Conservation (phyloP, 2,329 filamentous ascomycete genomes). For the Chaetomium olivaceum region DNA sequence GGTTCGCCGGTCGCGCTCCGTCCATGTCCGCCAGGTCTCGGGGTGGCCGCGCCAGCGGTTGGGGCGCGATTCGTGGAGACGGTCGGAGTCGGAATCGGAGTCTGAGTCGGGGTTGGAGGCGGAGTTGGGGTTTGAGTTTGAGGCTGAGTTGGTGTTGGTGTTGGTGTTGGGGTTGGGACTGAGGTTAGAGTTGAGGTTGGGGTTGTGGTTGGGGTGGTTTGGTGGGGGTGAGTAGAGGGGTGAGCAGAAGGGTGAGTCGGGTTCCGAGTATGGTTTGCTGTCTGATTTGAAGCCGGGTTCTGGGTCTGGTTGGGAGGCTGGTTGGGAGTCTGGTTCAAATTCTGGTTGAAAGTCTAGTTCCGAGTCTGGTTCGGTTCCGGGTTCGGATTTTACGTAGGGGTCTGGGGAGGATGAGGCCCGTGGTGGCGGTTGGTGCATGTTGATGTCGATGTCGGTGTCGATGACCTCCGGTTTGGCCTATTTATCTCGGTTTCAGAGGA, state of each 20-base stretch:
- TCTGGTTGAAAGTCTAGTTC: no score
- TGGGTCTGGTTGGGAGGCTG: not conserved
- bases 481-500: not conserved
- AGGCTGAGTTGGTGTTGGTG: not conserved
- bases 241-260: no score
- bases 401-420: not conserved
- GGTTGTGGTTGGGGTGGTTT: not conserved
- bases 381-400: not conserved
- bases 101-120: not conserved
- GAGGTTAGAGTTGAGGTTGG: not conserved
- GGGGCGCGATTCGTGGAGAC: constrained; percentile 50
- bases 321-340: no score
- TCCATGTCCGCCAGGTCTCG: constrained; percentile 66
- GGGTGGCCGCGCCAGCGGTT: constrained; percentile 72
- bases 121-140: not conserved
- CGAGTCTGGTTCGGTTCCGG: no score
- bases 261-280: not conserved
- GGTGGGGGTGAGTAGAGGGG: no score
- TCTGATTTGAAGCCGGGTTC: not conserved
- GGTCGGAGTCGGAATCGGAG: constrained; percentile 3
- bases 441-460: not conserved
- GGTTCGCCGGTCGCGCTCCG: constrained; percentile 62
- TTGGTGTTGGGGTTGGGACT: not conserved
- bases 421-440: not conserved
- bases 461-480: not conserved